These are phyloP conservation scores for Solanum hybrid DNA, from an alignment of 305 asterid genomes.

Conservation along the genomic window DNA sequence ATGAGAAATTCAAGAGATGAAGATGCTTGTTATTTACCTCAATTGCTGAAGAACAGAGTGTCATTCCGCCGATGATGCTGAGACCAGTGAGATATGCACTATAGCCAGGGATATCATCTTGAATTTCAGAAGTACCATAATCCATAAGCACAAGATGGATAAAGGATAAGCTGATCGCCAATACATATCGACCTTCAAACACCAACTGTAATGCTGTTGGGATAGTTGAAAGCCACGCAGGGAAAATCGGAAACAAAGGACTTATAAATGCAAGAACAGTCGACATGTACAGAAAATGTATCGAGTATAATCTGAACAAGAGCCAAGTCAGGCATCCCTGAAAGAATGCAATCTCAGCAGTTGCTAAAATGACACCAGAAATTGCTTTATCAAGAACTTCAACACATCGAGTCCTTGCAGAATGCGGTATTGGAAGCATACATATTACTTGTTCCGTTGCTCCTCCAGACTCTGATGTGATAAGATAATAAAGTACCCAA, in stretches of 20 bases:
- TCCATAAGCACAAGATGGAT: slow-evolving; percentile 74
- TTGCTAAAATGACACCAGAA: slow-evolving; percentile 74
- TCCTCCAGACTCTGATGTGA: slow-evolving; percentile 88
- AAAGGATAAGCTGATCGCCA: slow-evolving; percentile 40
- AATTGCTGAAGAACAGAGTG: slow-evolving; percentile 64
- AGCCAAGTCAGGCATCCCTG: slow-evolving; percentile 96
- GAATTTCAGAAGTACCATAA: slow-evolving; percentile 66
- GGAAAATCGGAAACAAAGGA: slow-evolving; percentile 70
- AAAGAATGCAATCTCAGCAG: slow-evolving; percentile 74
- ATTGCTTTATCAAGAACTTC: slow-evolving; percentile 79
- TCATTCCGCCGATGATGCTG: slow-evolving; percentile 89
- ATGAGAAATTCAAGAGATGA: not conserved
- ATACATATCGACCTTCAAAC: slow-evolving; percentile 58
- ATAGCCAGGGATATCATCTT: slow-evolving; percentile 78
- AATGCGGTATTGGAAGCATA: slow-evolving; percentile 66
- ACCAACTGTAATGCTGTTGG: slow-evolving; percentile 76
- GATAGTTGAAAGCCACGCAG: slow-evolving; percentile 62
- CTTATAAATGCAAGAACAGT: slow-evolving; percentile 69
- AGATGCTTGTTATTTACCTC: slow-evolving; percentile 39
- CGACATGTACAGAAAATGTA: slow-evolving; percentile 84
- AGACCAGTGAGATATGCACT: slow-evolving; percentile 84
- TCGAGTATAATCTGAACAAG: slow-evolving; percentile 54
- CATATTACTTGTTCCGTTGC: slow-evolving; percentile 80
- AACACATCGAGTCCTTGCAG: slow-evolving; percentile 65
- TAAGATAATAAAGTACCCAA: slow-evolving; percentile 74